Evolutionary conservation across 495 filamentous ascomycete genomes (phyloP), one percentile per base, ranked within the genome.

Genomic region (Xylaria curta): DNA sequence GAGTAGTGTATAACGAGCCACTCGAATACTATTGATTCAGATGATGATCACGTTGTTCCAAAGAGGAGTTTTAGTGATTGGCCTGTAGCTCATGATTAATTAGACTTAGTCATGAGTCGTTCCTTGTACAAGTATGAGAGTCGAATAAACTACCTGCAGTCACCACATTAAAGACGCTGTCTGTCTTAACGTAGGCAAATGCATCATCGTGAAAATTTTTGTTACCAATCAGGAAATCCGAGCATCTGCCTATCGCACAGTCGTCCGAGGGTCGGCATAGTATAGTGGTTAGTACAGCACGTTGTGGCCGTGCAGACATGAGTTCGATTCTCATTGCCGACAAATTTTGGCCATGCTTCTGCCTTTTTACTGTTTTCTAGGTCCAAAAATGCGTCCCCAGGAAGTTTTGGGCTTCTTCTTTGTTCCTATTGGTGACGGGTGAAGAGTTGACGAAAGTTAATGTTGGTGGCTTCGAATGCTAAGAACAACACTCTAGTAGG

Each of bases 201-300:
- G 54, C 54, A 59, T 3, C 54, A 59, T 59, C 28, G 31, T 59
- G 21, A 59, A 31, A 24, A n/a, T 2, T 36, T n/a, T 28, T 26
- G 26, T 53, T 53, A 53, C 49, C 49, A 53, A 53, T 53, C 10
- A 10, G 21, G 49, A 53, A 53, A 53, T 53, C 10, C 21, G 24
- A 26, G 0, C 3, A 51, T 5, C 49, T 53, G 9, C 21, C 9
- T 53, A 53, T 26, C 26, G 49, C 21, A 53, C 10, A 2, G 47
- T n/a, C 7, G 1, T 51, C 19, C 10, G 47, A 51, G 47, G n/a
- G 60, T 63, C 40, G 60, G 31, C 40, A 63, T 63, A 42, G 60
- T 63, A 63, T 63, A 63, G 60, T 63, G 60, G 60, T 63, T 28
- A 63, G 60, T 63, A 63, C 60, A 63, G 60, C 60, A 63, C 60